A percentile compares a stretch with the other conserved stretches of the same genome.
phyloP scores from a whole-genome alignment of 176 grass and related monocot species.

The Oryza brachyantha region DNA sequence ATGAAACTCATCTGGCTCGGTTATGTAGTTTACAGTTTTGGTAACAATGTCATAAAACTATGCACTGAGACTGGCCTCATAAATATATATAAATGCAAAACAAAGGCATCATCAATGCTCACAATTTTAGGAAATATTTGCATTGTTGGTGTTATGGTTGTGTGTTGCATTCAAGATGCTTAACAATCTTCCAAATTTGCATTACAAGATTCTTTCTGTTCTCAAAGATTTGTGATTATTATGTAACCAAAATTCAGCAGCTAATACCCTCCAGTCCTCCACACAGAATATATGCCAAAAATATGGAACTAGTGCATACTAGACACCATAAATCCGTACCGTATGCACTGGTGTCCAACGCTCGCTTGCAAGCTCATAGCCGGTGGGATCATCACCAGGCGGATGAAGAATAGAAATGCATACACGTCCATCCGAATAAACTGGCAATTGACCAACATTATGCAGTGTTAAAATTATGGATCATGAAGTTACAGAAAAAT shows the following conservation, averaged over 20 bases:
- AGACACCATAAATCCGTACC: slow-evolving; percentile 40
- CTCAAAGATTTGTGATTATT: not conserved
- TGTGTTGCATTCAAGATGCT: not conserved
- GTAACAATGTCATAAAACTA: too few species aligned
- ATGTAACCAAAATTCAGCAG: not conserved
- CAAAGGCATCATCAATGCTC: not conserved
- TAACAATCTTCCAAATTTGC: not conserved
- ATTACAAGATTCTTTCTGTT: not conserved
- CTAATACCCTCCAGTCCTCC: too few species aligned
- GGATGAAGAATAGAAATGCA: slow-evolving; percentile 97
- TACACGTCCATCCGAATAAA: slow-evolving; percentile 85
- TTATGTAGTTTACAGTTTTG: too few species aligned
- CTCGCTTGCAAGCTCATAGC: slow-evolving; percentile 94
- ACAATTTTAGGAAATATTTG: not conserved
- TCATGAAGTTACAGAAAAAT: slow-evolving; percentile 16
- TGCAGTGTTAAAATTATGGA: slow-evolving; percentile 1
- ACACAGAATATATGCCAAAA: not conserved
- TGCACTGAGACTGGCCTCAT: too few species aligned
- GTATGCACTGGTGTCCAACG: slow-evolving; percentile 90
- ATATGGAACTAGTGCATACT: not conserved
- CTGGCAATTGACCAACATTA: slow-evolving; percentile 41
- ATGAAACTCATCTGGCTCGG: too few species aligned
- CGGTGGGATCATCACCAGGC: slow-evolving; percentile 90
- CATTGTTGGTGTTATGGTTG: not conserved
- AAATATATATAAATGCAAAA: not conserved